These are phyloP conservation scores for Rubroshorea leprosula DNA, from an alignment of 345 rosid species.

Conservation along the genomic window DNA sequence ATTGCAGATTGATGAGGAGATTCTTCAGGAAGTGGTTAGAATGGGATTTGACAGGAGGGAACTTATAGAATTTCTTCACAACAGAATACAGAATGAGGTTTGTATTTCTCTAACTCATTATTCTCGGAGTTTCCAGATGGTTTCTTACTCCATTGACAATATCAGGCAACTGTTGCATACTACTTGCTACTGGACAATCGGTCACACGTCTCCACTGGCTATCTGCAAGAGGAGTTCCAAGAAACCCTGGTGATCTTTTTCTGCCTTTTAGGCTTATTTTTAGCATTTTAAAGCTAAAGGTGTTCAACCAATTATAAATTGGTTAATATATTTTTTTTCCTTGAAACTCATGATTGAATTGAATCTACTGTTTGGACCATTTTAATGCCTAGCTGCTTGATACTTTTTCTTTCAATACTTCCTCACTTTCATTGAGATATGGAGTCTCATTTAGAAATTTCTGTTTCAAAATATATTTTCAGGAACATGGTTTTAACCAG, in stretches of 20 bases:
- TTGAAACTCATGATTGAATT: too few species aligned
- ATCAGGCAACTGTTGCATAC: constrained; percentile 92
- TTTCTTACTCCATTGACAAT: constrained; percentile 12
- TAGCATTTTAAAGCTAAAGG: too few species aligned
- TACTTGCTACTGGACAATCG: constrained; percentile 78
- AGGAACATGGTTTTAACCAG: constrained; percentile 70
- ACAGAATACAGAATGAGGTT: constrained; percentile 77
- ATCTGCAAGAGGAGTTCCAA: constrained; percentile 72
- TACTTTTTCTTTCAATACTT: neutral
- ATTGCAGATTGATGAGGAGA: constrained; percentile 84
- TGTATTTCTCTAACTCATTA: constrained; percentile 15
- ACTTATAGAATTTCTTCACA: constrained; percentile 69
- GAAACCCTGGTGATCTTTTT: constrained; percentile 44
- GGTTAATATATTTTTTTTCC: too few species aligned
- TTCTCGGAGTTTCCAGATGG: neutral
- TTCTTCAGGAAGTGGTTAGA: constrained; percentile 63
- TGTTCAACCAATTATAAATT: too few species aligned
- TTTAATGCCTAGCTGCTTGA: too few species aligned
- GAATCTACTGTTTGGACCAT: too few species aligned
- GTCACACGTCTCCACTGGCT: constrained; percentile 64
- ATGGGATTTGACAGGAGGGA: constrained; percentile 73
- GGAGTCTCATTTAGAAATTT: neutral
- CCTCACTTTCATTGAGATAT: neutral
- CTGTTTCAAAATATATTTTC: neutral
- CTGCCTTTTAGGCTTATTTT: neutral